Evolutionary conservation across 768 basidiomycete genomes (phyloP), one percentile per base, ranked within the genome.

Genomic region (Agaricus subrufescens): DNA sequence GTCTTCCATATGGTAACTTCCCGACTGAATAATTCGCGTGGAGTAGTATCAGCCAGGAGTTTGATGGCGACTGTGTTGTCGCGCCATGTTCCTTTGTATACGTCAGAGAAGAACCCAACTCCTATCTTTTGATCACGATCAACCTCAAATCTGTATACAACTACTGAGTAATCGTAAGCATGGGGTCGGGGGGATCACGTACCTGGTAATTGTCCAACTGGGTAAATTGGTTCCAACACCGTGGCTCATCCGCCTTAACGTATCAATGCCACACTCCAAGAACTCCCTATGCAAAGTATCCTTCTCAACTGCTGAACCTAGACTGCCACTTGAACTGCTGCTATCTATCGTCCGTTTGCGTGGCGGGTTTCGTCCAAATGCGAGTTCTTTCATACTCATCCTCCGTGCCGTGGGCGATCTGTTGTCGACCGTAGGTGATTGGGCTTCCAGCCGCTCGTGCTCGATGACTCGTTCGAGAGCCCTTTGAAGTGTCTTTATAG

Each of bases 81-180:
- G 31, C 81, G 75, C 90, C 91, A 94, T 11, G 70, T 78, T 0
- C 90, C 91, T n/a, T 76, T 75, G 69, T 86, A 91, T 5, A 93
- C 89, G 54, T 86, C 81, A 9, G 87, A 87, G 71, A 91, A 89
- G 70, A 82, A 86, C 0, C 91, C 90, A 14, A 82, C 63, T 3
- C 89, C 86, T 58, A 94, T 84, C 66, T 84, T 81, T 56, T 76
- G 72, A 45, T 85, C 86, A 3, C 83, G 79, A 56, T 87, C 85
- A 31, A 93, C 80, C 70, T 94, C 92, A 44, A 37, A 56, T 50
- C 55, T 56, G 30, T 19, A 45, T n/a, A 34, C 27, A n/a, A 34
- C n/a, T 29, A 2, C 26, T 56, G 10, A 56, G 31, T 9, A 30
- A 29, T 8, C 23, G 15, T 15, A 4, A 11, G n/a, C 10, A 12